Evolutionary conservation across 805 yeast species (phyloP), one percentile per base, ranked within the genome.

Genomic region (Hanseniaspora jakobsenii): DNA sequence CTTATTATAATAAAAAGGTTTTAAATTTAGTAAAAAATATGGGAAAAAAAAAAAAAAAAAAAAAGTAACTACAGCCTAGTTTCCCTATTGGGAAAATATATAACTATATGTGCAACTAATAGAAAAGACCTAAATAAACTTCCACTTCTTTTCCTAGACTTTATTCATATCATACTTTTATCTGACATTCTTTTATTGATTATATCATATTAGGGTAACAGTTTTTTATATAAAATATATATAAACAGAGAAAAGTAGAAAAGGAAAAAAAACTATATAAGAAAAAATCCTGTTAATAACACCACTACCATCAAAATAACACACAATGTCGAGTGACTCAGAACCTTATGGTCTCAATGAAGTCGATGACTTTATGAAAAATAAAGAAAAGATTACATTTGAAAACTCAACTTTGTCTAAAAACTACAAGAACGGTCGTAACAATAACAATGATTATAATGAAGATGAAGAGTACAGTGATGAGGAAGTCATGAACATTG

Each of bases 1-100:
- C 84, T 47, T 86, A 70, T 38, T 89, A 64, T 16, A 84, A 69
- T 62, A 87, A 83, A 61, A 91, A 91, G 4, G 77, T 65, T n/a
- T n/a, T n/a, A n/a, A n/a, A n/a, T n/a, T n/a, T n/a, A n/a, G n/a
- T n/a, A n/a, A n/a, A n/a, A n/a, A n/a, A n/a, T n/a, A n/a, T n/a
- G n/a, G n/a, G n/a, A n/a, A n/a, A n/a, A n/a, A n/a, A n/a, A n/a
- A n/a, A n/a, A n/a, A n/a, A n/a, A n/a, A n/a, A n/a, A n/a, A n/a
- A n/a, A n/a, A n/a, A n/a, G n/a, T n/a, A n/a, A n/a, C n/a, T n/a
- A n/a, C n/a, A n/a, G n/a, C n/a, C n/a, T n/a, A n/a, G n/a, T n/a
- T n/a, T n/a, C n/a, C n/a, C n/a, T n/a, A n/a, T n/a, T n/a, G n/a
- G n/a, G n/a, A n/a, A n/a, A n/a, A n/a, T n/a, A n/a, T n/a, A n/a